Evolutionary conservation across 345 rosid species (phyloP).

Genomic region (Acer yangbiense): DNA sequence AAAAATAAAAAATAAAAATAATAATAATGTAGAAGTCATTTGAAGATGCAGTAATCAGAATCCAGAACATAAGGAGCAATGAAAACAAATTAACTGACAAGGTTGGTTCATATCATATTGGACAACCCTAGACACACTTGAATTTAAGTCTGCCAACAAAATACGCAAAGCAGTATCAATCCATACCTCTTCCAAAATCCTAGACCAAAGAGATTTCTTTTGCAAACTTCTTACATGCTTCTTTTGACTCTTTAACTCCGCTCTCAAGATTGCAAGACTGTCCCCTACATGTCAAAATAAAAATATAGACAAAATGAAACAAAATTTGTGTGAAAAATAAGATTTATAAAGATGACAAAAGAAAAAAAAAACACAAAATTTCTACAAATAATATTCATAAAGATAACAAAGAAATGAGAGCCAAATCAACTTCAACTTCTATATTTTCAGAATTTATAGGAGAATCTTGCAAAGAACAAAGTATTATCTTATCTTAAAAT

Average conservation of each 20-base stretch:
- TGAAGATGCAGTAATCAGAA: background rate
- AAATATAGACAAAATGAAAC: background rate
- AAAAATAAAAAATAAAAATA: background rate
- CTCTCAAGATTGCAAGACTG: constrained; percentile 79
- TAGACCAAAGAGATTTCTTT: constrained; percentile 97
- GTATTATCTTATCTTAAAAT: constrained; percentile 1
- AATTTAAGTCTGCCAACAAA: background rate
- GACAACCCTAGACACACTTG: background rate
- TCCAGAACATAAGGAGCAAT: background rate
- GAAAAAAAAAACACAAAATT: background rate
- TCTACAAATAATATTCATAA: background rate
- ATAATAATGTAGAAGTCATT: background rate
- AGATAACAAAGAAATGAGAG: background rate
- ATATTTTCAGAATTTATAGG: constrained; percentile 1
- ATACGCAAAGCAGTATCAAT: constrained; percentile 4
- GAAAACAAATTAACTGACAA: background rate
- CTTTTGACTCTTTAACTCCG: constrained; percentile 88
- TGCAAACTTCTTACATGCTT: constrained; percentile 87
- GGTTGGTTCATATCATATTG: background rate
- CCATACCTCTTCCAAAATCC: constrained; percentile 91
- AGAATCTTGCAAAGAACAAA: background rate
- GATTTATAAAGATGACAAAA: background rate
- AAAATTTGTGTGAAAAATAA: background rate
- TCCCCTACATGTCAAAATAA: constrained; percentile 59
- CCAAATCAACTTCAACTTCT: constrained; percentile 1